Conservation (phyloP, 441 rosid genomes). For the Cnidoscolus chayamansa region DNA sequence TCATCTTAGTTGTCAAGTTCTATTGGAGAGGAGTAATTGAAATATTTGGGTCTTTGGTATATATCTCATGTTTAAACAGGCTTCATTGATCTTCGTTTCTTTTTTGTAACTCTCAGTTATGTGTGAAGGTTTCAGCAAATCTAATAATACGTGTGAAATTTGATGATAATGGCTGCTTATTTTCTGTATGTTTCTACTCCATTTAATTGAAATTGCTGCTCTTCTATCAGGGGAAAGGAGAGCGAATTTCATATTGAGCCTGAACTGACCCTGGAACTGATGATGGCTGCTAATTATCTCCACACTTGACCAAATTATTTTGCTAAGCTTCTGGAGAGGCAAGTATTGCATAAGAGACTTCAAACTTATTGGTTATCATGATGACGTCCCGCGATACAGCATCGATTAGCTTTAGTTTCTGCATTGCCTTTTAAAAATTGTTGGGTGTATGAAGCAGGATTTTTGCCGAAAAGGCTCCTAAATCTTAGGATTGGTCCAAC, state of each 20-base stretch:
- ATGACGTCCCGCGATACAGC: background rate
- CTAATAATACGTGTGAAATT: background rate
- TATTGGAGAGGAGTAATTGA: background rate
- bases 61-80: background rate
- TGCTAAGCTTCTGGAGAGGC: background rate
- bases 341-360: conserved; percentile 1
- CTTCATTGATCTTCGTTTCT: background rate
- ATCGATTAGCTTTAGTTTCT: background rate
- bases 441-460: background rate
- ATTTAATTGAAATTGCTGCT: conserved; percentile 22
- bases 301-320: conserved; percentile 51
- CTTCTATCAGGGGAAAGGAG: conserved; percentile 70
- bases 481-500: conserved; percentile 7
- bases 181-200: background rate
- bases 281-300: conserved; percentile 98
- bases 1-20: background rate
- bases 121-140: background rate
- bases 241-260: conserved; percentile 91
- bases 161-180: background rate
- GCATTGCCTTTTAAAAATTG: too few species aligned
- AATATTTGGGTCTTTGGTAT: background rate
- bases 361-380: conserved; percentile 16
- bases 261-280: conserved; percentile 85
- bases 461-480: conserved; percentile 17
- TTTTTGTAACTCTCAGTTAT: background rate